Base-by-base conservation (phyloP, 148 eudicot genomes). In the Beta vulgaris region DNA sequence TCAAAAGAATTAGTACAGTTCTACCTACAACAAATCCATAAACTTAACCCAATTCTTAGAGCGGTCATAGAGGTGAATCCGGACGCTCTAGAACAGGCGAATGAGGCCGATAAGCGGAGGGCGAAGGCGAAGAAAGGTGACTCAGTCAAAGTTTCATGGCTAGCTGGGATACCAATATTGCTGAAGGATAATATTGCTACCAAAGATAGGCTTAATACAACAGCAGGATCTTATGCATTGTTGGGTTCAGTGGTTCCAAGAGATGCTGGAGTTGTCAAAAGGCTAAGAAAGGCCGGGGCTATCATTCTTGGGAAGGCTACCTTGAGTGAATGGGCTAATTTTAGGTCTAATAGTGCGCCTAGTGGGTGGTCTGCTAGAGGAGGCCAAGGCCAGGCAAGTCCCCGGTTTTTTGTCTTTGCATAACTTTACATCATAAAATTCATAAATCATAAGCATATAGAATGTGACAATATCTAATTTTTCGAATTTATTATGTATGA, bases 1-100 rank as follows among this genome's bases (percentile, higher is more conserved):
- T 87, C 93, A 29, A 71, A 78, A 9, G 82, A 84, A 37, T 82
- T 91, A 10, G 89, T 87, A n/a, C 75, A 81, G 28, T 83, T 77
- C 71, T 91, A 90, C 87, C 71, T 90, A 9, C 40, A 54, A n/a
- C 84, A 58, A 59, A 88, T 90, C 76, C 53, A 80, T 7, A 48
- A 62, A 48, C 87, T 90, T 25, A 89, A 87, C 74, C 89, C 90
- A 7, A 35, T 11, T 14, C 80, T 86, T 1, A 43, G 73, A 46
- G 82, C 76, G 3, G 87, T 84, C 14, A 76, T 84, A 3, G 87
- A 84, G 49, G 76, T 81, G n/a, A 84, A 84, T 73, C 84, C 84
- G 18, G 76, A 81, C 12, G 87, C 87, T 0, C 28, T 78, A n/a
- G 51, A 44, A 12, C 80, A 72, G 37, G 87, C 87, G 0, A 48